A percentile compares a stretch with the other conserved stretches of the same genome.
Evolutionary conservation across 2,329 filamentous ascomycete genomes (phyloP).

Genomic region (Biscogniauxia mediterranea): DNA sequence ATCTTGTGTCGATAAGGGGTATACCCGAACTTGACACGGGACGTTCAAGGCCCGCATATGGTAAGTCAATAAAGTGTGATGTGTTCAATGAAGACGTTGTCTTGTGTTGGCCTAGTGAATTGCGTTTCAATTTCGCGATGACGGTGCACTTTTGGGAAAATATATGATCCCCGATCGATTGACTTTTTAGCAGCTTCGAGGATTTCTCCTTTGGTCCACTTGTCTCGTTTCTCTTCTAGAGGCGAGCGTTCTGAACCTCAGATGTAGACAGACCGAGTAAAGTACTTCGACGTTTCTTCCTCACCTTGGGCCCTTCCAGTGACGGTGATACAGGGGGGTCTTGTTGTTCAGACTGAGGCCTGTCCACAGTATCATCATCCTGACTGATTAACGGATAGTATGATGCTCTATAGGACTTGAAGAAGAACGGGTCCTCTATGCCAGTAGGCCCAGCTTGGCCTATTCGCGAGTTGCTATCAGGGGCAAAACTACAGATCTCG

Average conservation of each 20-base stretch:
- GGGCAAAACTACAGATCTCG: conserved; percentile 30
- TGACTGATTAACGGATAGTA: conserved; percentile 17
- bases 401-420: conserved; percentile 20
- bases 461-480: conserved; percentile 17
- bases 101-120: conserved; percentile 28
- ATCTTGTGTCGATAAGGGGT: conserved; percentile 21
- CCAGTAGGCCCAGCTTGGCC: conserved; percentile 17
- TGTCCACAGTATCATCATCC: conserved; percentile 9
- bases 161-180: conserved; percentile 23
- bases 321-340: conserved; percentile 7
- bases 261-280: conserved; percentile 21
- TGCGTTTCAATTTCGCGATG: conserved; percentile 27
- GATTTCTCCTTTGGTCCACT: conserved; percentile 14
- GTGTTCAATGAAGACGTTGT: conserved; percentile 25
- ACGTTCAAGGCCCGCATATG: conserved; percentile 16
- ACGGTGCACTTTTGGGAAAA: conserved; percentile 19
- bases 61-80: conserved; percentile 17
- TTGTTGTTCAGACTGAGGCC: conserved; percentile 6
- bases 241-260: conserved; percentile 18
- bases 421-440: conserved; percentile 31
- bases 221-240: conserved; percentile 26
- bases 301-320: conserved; percentile 14
- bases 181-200: conserved; percentile 12
- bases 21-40: conserved; percentile 30
- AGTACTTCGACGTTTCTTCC: conserved; percentile 26